Evolutionary conservation across 192 early-diverging fungal genomes (phyloP).

Genomic region (Entomortierella lignicola): DNA sequence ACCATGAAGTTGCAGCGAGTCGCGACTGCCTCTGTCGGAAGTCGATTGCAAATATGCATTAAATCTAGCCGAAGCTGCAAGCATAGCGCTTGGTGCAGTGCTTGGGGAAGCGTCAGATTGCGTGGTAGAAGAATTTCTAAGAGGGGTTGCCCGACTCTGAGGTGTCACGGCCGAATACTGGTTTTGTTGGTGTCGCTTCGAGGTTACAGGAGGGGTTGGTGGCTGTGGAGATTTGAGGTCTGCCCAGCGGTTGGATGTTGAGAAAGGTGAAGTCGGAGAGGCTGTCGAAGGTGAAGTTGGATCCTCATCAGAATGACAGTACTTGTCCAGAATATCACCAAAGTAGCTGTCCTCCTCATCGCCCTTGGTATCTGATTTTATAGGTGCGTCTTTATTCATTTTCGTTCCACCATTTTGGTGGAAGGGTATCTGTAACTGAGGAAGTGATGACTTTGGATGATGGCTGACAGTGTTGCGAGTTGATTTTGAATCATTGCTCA

Average conservation of each 20-base stretch:
- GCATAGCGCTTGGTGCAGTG: conserved; percentile 17
- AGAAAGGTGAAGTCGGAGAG: conserved; percentile 42
- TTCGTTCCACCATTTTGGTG: neutral
- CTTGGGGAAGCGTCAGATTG: neutral
- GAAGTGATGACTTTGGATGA: conserved; percentile 4
- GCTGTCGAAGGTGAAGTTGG: conserved; percentile 35
- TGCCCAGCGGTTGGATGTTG: conserved; percentile 6
- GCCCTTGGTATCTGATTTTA: neutral
- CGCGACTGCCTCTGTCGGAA: conserved; percentile 12
- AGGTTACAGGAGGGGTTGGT: conserved; percentile 30
- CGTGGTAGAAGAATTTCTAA: conserved; percentile 8
- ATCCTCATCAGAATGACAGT: conserved; percentile 39
- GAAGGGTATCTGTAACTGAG: conserved; percentile 7
- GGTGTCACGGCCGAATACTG: neutral
- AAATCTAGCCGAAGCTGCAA: conserved; percentile 39
- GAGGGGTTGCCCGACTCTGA: conserved; percentile 12
- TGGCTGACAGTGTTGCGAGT: neutral
- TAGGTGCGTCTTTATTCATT: neutral
- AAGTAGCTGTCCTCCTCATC: conserved; percentile 33
- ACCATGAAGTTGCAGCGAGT: conserved; percentile 12
- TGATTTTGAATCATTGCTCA: neutral
- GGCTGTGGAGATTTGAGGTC: conserved; percentile 31
- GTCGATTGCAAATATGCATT: conserved; percentile 25
- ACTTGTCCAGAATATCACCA: conserved; percentile 39
- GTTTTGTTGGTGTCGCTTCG: conserved; percentile 2